Conservation (phyloP, 2,329 filamentous ascomycete genomes). For the Phyllosticta paracitricarpa region DNA sequence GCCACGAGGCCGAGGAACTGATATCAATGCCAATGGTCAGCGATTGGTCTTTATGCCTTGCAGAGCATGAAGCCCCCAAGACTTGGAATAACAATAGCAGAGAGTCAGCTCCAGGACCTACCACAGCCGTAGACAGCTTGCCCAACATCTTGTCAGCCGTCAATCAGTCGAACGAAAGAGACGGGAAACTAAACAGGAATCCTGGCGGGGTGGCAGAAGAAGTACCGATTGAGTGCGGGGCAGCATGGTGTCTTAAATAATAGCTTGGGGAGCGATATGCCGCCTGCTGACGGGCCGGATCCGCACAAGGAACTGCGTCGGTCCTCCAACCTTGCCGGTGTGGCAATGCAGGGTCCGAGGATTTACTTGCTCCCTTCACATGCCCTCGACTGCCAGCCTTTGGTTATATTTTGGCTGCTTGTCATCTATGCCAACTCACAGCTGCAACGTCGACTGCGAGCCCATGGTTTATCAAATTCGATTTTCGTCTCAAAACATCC, state of each 20-base stretch:
- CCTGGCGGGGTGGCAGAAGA: neutral
- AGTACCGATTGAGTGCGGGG: neutral
- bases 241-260: conserved; percentile 3
- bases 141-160: conserved; percentile 2
- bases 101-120: neutral
- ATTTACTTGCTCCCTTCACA: neutral
- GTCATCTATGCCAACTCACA: neutral
- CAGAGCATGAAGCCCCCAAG: neutral
- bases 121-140: conserved; percentile 6
- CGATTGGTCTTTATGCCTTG: neutral
- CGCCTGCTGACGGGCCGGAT: neutral
- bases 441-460: neutral
- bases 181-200: neutral
- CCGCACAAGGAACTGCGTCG: neutral
- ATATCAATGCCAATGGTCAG: neutral
- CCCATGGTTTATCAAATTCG: neutral
- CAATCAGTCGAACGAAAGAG: neutral
- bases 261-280: neutral
- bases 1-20: conserved; percentile 5
- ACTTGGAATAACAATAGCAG: neutral
- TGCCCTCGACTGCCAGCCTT: neutral
- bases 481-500: neutral
- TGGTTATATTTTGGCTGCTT: neutral
- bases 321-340: neutral
- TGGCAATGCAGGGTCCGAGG: neutral